Evolutionary conservation across 1,284 basidiomycete genomes (phyloP).

Genomic region (Cryptococcus amylolentus): DNA sequence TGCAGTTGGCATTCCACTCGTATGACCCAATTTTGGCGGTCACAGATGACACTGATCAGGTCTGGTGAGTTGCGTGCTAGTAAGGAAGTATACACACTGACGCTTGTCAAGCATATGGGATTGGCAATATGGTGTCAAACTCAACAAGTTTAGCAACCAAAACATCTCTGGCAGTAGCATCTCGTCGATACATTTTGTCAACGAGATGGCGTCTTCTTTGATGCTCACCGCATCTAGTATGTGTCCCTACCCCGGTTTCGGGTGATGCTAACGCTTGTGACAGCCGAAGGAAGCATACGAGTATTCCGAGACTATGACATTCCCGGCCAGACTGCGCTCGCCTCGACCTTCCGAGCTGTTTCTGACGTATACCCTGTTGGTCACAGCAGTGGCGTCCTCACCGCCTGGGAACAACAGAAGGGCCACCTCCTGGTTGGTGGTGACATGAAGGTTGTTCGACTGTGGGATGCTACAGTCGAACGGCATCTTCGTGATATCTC

Average conservation of each 20-base stretch:
- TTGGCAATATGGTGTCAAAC: conserved; percentile 74
- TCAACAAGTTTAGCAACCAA: conserved; percentile 85
- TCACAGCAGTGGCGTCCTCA: conserved; percentile 71
- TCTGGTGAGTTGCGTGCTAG: conserved; percentile 61
- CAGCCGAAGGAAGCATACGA: conserved; percentile 87
- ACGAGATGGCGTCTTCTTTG: conserved; percentile 90
- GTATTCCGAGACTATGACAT: conserved; percentile 81
- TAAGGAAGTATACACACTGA: conserved; percentile 7
- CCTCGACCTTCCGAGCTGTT: conserved; percentile 87
- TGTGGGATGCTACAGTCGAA: conserved; percentile 96
- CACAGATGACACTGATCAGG: conserved; percentile 78
- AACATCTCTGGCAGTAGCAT: conserved; percentile 78
- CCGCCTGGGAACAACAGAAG: conserved; percentile 89
- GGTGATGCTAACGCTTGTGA: background rate
- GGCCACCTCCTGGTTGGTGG: conserved; percentile 86
- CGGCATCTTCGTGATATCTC: conserved; percentile 67
- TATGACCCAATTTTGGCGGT: conserved; percentile 86
- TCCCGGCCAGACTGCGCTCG: conserved; percentile 64
- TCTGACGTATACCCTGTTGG: conserved; percentile 67
- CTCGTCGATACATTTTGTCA: conserved; percentile 88
- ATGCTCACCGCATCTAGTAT: conserved; percentile 81
- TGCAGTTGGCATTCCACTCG: conserved; percentile 82
- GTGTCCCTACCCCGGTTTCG: conserved; percentile 26
- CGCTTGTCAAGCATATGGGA: conserved; percentile 73
- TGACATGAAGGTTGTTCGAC: conserved; percentile 80